These are phyloP conservation scores for Torulaspora globosa DNA, from an alignment of 1,139 yeast species.

Conservation along the genomic window DNA sequence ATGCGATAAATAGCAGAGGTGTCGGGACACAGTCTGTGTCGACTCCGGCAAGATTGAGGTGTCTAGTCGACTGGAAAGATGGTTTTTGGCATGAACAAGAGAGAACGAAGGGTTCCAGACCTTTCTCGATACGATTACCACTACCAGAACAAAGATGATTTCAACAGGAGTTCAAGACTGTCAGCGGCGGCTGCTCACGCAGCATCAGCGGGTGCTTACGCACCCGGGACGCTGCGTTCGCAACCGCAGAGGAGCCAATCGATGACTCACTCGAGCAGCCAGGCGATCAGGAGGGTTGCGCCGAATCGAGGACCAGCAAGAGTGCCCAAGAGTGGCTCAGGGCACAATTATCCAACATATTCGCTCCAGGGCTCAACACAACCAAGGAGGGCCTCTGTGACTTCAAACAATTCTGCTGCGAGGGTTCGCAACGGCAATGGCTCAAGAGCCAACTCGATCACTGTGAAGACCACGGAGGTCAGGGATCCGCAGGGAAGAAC, in stretches of 20 bases:
- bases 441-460: conserved; percentile 32
- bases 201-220: conserved; percentile 19
- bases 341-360: conserved; percentile 10
- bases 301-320: neutral
- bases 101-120: conserved; percentile 34
- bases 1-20: conserved; percentile 1
- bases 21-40: neutral
- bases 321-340: conserved; percentile 2
- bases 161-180: conserved; percentile 22
- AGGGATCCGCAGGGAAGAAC: conserved; percentile 35
- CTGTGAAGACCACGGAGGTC: conserved; percentile 33
- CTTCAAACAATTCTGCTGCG: conserved; percentile 1
- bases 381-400: conserved; percentile 4
- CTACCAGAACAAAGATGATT: conserved; percentile 29
- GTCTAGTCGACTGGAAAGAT: conserved; percentile 1
- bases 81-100: conserved; percentile 14
- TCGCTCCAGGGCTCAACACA: conserved; percentile 11
- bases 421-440: neutral
- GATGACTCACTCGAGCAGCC: conserved; percentile 7
- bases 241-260: conserved; percentile 15
- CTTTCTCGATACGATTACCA: conserved; percentile 36
- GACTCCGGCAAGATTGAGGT: neutral
- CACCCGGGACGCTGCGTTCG: conserved; percentile 9
- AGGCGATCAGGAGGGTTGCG: neutral
- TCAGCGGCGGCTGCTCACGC: conserved; percentile 36